A percentile compares a stretch with the other conserved stretches of the same genome.
phyloP scores from a whole-genome alignment of 768 basidiomycete genomes.

The Hypholoma fasciculare region DNA sequence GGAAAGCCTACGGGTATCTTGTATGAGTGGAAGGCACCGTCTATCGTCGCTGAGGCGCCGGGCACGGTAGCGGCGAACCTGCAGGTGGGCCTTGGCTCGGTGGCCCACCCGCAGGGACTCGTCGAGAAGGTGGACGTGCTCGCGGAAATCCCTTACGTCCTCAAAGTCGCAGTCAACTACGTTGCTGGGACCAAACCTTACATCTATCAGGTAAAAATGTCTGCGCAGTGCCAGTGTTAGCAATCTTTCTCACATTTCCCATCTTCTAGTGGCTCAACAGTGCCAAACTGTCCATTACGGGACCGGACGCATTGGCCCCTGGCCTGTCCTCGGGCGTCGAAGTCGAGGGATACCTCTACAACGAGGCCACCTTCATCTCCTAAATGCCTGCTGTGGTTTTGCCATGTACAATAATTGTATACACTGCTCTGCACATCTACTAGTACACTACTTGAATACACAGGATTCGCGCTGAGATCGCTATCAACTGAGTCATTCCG shows the following conservation, averaged over 20 bases:
- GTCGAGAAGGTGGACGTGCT: slow-evolving; percentile 94
- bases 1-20: slow-evolving; percentile 63
- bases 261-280: slow-evolving; percentile 47
- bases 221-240: background rate
- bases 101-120: slow-evolving; percentile 65
- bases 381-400: slow-evolving; percentile 14
- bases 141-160: slow-evolving; percentile 89
- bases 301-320: slow-evolving; percentile 38
- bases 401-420: slow-evolving; percentile 10
- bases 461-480: background rate
- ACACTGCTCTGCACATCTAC: slow-evolving; percentile 4
- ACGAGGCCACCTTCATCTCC: slow-evolving; percentile 91
- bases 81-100: slow-evolving; percentile 55
- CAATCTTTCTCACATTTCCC: slow-evolving; percentile 19
- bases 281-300: slow-evolving; percentile 40
- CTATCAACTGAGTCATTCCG: slow-evolving; percentile 3
- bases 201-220: slow-evolving; percentile 76
- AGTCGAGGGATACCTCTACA: slow-evolving; percentile 76
- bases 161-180: slow-evolving; percentile 92
- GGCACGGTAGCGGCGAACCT: slow-evolving; percentile 60
- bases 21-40: slow-evolving; percentile 80
- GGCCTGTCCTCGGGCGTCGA: slow-evolving; percentile 42
- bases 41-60: slow-evolving; percentile 50
- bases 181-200: slow-evolving; percentile 92
- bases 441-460: slow-evolving; percentile 4